Base-by-base conservation (phyloP, 2,329 filamentous ascomycete genomes). In the Fusarium sp. region DNA sequence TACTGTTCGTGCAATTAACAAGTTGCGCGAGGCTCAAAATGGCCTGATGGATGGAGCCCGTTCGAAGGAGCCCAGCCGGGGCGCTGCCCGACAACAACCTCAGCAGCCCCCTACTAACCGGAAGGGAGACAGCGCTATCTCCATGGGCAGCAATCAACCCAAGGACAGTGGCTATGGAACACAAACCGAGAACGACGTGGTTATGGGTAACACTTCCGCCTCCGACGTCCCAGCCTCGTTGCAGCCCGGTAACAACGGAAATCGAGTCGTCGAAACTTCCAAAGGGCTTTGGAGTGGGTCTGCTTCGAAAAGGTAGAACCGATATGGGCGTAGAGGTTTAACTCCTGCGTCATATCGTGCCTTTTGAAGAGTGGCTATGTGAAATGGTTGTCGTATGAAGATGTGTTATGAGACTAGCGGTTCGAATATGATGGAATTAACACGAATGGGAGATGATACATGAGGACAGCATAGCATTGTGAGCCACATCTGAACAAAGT, bases 1-100 rank as follows among this genome's bases (percentile, higher is more conserved):
- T 76, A 91, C 89, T 3, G 88, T 91, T 47, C 84, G 89, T 49
- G 89, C 89, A 34, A 91, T 91, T 76, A 91, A 91, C 79, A 91
- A 91, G 80, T 80, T 91, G 46, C 84, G 88, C 60, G 89, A 91
- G 77, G 86, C 87, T 3, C 86, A 89, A 72, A 81, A 85, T 67
- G 80, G 83, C 20, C 81, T 89, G 71, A 90, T 90, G 88, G 85
- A 90, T 71, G 88, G 88, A n/a, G 80, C 81, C 40, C 80, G 78
- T 62, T 86, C 84, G 54, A 80, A 80, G 38, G 85, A 88, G 74
- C 86, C 86, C 11, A 73, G 72, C 23, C 80, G 80, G 15, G 82
- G 82, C 18, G 44, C 67, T 42, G 67, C 57, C 20, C 62, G 60
- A 44, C 65, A 55, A 36, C 62, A 62, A 49, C 61, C 46, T 20